Percentiles rank a stretch among this genome's conserved stretches.
phyloP scores from a whole-genome alignment of 192 early-diverging fungal genomes.

The Rhizophagus sp. region DNA sequence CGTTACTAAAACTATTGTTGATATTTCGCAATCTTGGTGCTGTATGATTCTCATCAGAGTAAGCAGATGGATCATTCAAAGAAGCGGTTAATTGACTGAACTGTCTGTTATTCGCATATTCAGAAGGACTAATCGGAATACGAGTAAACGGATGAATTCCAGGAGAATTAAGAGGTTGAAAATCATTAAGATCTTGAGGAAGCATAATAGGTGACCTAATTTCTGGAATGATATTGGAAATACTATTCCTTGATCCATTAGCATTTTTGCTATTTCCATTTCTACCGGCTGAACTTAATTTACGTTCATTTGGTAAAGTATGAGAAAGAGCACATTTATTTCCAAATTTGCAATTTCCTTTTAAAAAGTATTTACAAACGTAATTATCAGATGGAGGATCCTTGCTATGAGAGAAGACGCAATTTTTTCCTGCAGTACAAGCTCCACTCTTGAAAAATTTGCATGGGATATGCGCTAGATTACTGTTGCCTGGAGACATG shows the following conservation, averaged over 20 bases:
- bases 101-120: slow-evolving; percentile 4
- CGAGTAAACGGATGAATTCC: slow-evolving; percentile 26
- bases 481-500: slow-evolving; percentile 25
- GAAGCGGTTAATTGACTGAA: slow-evolving; percentile 32
- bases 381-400: slow-evolving; percentile 60
- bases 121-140: slow-evolving; percentile 25
- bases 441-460: slow-evolving; percentile 79
- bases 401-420: slow-evolving; percentile 73
- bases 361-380: slow-evolving; percentile 76
- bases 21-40: background rate
- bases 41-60: slow-evolving; percentile 1
- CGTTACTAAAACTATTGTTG: slow-evolving; percentile 16
- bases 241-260: background rate
- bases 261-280: slow-evolving; percentile 5
- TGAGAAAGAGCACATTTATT: slow-evolving; percentile 71
- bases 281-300: slow-evolving; percentile 9
- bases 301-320: slow-evolving; percentile 39
- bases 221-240: slow-evolving; percentile 23
- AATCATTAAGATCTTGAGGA: slow-evolving; percentile 23
- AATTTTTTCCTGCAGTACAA: slow-evolving; percentile 75
- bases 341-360: slow-evolving; percentile 82
- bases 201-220: slow-evolving; percentile 29
- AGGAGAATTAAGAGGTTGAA: slow-evolving; percentile 20
- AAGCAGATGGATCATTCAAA: slow-evolving; percentile 17
- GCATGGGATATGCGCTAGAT: slow-evolving; percentile 66